A percentile compares a stretch with the other conserved stretches of the same genome.
These are phyloP conservation scores for Aspergillus niger DNA, from an alignment of 2,329 filamentous ascomycete species.

Conservation along the genomic window DNA sequence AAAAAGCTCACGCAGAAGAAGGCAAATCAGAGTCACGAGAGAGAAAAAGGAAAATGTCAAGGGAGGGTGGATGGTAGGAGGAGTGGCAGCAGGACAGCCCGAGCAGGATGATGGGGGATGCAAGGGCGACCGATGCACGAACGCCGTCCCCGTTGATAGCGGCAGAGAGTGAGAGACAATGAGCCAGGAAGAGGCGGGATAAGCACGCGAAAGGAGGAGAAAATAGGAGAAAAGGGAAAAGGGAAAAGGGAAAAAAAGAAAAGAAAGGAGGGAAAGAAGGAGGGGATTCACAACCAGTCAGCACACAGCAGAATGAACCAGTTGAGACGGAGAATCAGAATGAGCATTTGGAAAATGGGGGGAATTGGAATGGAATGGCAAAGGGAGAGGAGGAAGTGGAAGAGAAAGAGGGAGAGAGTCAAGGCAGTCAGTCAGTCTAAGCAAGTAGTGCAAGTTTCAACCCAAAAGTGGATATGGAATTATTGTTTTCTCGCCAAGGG, in stretches of 20 bases:
- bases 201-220: constrained; percentile 8
- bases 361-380: neutral
- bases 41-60: constrained; percentile 3
- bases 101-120: constrained; percentile 14
- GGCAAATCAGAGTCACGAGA: constrained; percentile 1
- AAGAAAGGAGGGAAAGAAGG: neutral
- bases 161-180: neutral
- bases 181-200: neutral
- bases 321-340: neutral
- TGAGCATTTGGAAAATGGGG: neutral
- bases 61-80: neutral
- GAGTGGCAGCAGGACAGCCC: neutral
- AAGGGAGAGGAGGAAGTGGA: neutral
- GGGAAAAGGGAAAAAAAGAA: neutral
- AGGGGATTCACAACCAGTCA: neutral
- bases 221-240: neutral
- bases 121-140: constrained; percentile 22
- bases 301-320: neutral
- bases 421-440: neutral
- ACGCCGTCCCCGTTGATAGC: constrained; percentile 4
- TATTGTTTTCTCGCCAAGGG: neutral
- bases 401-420: neutral
- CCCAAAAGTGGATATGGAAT: neutral
- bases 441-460: neutral
- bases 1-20: constrained; percentile 3